Evolutionary conservation across 352 stramenopile species (phyloP).

Genomic region (Phytophthora pini): DNA sequence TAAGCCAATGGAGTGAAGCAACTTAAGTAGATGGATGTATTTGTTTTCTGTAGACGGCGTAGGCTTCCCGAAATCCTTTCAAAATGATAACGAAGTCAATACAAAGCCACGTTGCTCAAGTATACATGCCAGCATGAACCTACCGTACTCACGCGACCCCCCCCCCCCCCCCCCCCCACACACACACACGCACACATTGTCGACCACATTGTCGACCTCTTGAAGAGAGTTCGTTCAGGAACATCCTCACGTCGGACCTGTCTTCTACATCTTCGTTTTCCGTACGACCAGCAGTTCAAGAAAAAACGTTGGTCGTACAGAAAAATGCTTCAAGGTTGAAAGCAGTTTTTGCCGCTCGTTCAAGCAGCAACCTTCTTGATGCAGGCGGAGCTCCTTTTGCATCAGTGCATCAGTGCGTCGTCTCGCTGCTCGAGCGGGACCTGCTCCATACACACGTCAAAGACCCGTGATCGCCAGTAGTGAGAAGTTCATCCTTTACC

Average conservation of each 20-base stretch:
- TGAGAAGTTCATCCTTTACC: neutral
- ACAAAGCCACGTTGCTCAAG: slow-evolving; percentile 1
- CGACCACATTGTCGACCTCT: no score
- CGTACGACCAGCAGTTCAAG: slow-evolving; percentile 6
- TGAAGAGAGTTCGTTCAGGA: no score
- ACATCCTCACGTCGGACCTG: neutral
- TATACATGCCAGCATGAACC: no score
- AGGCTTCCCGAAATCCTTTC: neutral
- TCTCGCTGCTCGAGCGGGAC: slow-evolving; percentile 3
- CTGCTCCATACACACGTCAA: slow-evolving; percentile 3
- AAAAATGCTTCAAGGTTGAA: slow-evolving; percentile 26
- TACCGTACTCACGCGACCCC: no score
- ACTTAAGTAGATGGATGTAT: slow-evolving; percentile 4
- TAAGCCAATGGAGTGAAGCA: slow-evolving; percentile 1
- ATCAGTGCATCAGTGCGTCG: neutral
- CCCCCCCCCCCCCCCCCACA: no score
- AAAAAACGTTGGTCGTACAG: slow-evolving; percentile 17
- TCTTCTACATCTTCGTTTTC: slow-evolving; percentile 25
- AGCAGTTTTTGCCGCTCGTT: neutral
- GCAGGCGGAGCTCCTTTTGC: slow-evolving; percentile 1
- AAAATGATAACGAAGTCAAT: slow-evolving; percentile 6
- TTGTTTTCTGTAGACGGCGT: slow-evolving; percentile 14
- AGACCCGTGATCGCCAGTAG: slow-evolving; percentile 1
- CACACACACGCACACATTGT: no score
- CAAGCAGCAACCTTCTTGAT: no score